Percentiles rank a stretch among this genome's conserved stretches.
Conservation (phyloP, 2,329 filamentous ascomycete species). For the Aureobasidium uvarum region DNA sequence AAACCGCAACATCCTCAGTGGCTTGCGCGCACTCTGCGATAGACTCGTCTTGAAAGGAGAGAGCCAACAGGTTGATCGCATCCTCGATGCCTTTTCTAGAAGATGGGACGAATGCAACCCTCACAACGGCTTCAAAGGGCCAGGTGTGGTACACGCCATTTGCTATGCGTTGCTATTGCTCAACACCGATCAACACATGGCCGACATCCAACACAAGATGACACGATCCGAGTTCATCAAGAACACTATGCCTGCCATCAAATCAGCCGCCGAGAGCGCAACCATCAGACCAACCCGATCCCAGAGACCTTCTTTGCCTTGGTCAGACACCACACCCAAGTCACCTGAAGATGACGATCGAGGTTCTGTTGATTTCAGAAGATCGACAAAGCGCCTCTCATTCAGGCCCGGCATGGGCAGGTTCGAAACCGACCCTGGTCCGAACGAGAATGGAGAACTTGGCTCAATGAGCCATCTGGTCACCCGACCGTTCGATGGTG, state of each 20-base stretch:
- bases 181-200: conserved; percentile 93
- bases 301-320: conserved; percentile 34
- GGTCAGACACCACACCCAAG: conserved; percentile 35
- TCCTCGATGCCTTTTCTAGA: conserved; percentile 82
- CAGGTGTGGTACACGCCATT: conserved; percentile 92
- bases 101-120: conserved; percentile 94
- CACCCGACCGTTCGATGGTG: conserved; percentile 70
- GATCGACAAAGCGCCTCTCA: conserved; percentile 44
- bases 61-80: conserved; percentile 94
- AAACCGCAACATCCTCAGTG: conserved; percentile 73
- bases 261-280: conserved; percentile 58
- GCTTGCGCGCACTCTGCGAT: conserved; percentile 76
- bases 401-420: conserved; percentile 42
- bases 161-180: conserved; percentile 93
- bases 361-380: conserved; percentile 39
- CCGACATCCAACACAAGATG: conserved; percentile 96
- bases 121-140: conserved; percentile 86
- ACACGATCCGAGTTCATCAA: conserved; percentile 91
- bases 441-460: conserved; percentile 5
- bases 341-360: conserved; percentile 34
- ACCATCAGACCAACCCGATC: conserved; percentile 32
- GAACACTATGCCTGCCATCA: conserved; percentile 90
- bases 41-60: conserved; percentile 83
- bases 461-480: conserved; percentile 74
- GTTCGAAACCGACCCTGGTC: conserved; percentile 31